Evolutionary conservation across 1,284 basidiomycete genomes (phyloP).

Genomic region (Apiotrichum sp.): DNA sequence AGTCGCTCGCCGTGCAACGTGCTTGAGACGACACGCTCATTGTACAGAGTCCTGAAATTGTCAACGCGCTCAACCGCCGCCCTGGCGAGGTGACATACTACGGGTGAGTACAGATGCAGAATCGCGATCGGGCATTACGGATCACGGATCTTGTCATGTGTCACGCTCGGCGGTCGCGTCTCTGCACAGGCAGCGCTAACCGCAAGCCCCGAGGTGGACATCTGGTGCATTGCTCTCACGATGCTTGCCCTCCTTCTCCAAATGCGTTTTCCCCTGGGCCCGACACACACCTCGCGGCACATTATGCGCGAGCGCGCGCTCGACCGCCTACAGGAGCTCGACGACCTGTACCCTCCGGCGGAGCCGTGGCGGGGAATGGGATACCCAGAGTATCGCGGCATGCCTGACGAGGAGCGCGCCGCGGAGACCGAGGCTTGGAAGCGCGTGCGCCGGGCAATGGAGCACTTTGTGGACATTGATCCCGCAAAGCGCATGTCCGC

Average conservation of each 20-base stretch:
- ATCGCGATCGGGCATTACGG: not conserved
- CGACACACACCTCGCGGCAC: slow-evolving; percentile 49
- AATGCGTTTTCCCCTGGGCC: slow-evolving; percentile 52
- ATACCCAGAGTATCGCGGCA: not conserved
- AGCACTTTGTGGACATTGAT: slow-evolving; percentile 50
- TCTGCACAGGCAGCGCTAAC: not conserved
- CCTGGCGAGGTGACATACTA: slow-evolving; percentile 51
- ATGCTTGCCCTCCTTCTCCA: slow-evolving; percentile 52
- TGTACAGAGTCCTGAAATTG: slow-evolving; percentile 52
- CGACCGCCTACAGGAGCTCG: slow-evolving; percentile 48
- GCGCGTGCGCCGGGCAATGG: slow-evolving; percentile 46
- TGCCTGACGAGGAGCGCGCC: slow-evolving; percentile 20
- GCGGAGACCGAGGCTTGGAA: slow-evolving; percentile 30
- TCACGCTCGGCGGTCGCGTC: no score
- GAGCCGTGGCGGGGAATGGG: slow-evolving; percentile 28
- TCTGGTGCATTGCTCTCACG: slow-evolving; percentile 55
- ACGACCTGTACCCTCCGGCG: slow-evolving; percentile 38
- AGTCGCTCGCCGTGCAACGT: slow-evolving; percentile 6
- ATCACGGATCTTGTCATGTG: no score
- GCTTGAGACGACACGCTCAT: no score
- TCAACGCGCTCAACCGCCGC: slow-evolving; percentile 50
- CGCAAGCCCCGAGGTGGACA: slow-evolving; percentile 54
- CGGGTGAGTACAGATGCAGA: slow-evolving; percentile 29
- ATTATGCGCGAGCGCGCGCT: slow-evolving; percentile 50
- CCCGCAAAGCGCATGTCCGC: slow-evolving; percentile 48